Evolutionary conservation across 805 yeast species (phyloP).

Genomic region (Candida rishiriensis): DNA sequence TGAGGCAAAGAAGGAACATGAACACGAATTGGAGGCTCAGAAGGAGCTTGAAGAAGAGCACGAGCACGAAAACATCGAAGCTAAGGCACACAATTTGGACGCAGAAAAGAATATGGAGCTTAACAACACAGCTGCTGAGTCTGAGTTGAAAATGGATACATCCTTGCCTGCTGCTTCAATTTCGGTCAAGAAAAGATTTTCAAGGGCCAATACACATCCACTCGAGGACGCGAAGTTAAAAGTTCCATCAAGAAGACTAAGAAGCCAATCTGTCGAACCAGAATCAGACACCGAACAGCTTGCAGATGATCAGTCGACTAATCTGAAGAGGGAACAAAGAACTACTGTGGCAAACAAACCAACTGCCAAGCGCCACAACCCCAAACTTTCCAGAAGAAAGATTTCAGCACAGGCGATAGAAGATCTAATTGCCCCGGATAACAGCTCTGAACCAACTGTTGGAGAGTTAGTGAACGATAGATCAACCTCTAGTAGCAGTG

Average conservation of each 20-base stretch:
- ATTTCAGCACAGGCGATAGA: too few species aligned
- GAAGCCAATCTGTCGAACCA: background rate
- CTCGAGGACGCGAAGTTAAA: background rate
- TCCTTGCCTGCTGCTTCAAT: background rate
- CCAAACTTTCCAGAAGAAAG: too few species aligned
- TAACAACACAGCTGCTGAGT: background rate
- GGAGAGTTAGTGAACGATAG: background rate
- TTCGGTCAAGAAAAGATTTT: background rate
- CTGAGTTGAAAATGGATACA: too few species aligned
- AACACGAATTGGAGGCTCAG: conserved; percentile 4
- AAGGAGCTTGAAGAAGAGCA: conserved; percentile 4
- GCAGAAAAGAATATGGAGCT: background rate
- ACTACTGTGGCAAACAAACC: too few species aligned
- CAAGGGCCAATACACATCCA: background rate
- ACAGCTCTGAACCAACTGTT: too few species aligned
- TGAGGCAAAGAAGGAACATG: conserved; percentile 3
- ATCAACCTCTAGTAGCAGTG: background rate
- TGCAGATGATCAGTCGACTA: background rate
- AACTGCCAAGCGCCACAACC: too few species aligned
- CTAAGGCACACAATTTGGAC: background rate
- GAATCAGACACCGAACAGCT: background rate
- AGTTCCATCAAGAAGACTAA: background rate
- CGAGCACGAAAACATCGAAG: background rate
- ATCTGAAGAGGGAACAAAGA: too few species aligned
- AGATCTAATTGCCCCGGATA: too few species aligned